Evolutionary conservation across 257 asterid species (phyloP).

Genomic region (Solanum boliviense): DNA sequence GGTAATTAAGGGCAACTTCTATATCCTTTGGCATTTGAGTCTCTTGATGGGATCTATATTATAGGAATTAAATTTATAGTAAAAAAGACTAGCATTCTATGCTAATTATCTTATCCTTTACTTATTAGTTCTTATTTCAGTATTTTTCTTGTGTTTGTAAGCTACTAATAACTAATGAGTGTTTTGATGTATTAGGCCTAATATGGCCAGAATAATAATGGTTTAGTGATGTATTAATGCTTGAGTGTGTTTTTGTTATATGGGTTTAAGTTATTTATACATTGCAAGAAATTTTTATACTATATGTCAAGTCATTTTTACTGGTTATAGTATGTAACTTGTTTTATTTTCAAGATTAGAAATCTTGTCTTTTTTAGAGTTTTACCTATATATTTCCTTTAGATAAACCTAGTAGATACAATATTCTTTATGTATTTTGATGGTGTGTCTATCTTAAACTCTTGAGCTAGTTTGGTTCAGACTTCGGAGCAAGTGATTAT

Average conservation of each 20-base stretch:
- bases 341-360: background rate
- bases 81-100: background rate
- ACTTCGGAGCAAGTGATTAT: background rate
- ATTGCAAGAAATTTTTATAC: background rate
- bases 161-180: background rate
- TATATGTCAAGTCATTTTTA: too few relatives aligned
- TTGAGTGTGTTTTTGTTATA: background rate
- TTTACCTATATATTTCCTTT: background rate
- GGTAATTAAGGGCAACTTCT: constrained; percentile 58
- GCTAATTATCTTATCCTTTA: background rate
- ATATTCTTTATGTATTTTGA: background rate
- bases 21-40: constrained; percentile 65
- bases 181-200: background rate
- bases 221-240: background rate
- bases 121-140: background rate
- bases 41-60: background rate
- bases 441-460: background rate
- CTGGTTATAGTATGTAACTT: background rate
- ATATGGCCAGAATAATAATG: background rate
- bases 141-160: background rate
- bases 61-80: background rate
- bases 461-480: background rate
- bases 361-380: background rate
- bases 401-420: background rate
- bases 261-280: background rate